Evolutionary conservation across 176 grass and related monocot species (phyloP), one percentile per base, ranked within the genome.

Genomic region (Pontederia crassipes): DNA sequence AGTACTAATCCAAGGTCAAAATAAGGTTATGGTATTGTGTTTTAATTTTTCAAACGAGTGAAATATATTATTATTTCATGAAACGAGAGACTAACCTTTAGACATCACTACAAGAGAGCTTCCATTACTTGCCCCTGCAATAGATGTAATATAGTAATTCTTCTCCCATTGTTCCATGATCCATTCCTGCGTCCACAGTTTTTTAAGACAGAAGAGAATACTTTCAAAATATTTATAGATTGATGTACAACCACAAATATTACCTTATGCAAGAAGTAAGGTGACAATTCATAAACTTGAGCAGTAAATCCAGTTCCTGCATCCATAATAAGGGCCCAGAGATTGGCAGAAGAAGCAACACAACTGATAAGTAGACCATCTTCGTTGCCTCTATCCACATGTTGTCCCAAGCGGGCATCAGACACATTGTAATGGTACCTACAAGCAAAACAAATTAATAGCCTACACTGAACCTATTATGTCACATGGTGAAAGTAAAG

Each of bases 271-370:
- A 68, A 77, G 66, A 89, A 89, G 35, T 59, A 72, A 60, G 81
- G 62, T 55, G 86, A 89, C 75, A 84, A 57, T 52, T 89, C 57
- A 57, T 89, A 80, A 4, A 89, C 86, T 67, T 89, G 86, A 72
- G 75, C 59, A 15, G 77, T 68, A 67, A 89, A 89, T 53, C 77
- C 81, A 80, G 86, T 89, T 72, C 86, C 81, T 46, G 86, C 86
- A 81, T 89, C 86, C 86, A 89, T 89, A 48, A 89, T 89, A 65
- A 89, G 68, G 26, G 86, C 86, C 86, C 86, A 89, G 54, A 89
- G 77, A 64, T 89, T 70, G 17, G 75, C 49, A 24, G 81, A 89
- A 9, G 86, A 89, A 61, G 86, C 79, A 80, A 84, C 79, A 64
- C 81, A 89, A 72, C 86, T 89, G 71, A 89, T 84, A 68, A 84